Percentiles rank a stretch among this genome's conserved stretches.
phyloP scores from a whole-genome alignment of 352 stramenopile genomes.

The Globisporangium uncinulatum region DNA sequence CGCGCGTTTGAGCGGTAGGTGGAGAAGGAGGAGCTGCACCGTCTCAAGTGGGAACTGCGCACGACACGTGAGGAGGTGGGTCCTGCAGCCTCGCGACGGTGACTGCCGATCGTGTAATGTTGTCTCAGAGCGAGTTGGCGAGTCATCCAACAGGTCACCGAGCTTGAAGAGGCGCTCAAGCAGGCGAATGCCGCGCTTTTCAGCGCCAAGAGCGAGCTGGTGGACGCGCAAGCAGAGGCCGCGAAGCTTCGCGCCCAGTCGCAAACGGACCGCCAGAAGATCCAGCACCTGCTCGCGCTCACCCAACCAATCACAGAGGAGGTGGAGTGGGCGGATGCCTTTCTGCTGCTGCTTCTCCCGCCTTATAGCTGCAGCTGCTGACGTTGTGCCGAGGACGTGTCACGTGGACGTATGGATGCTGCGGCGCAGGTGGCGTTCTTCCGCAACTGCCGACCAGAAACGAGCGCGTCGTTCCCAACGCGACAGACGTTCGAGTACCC shows the following conservation, averaged over 20 bases:
- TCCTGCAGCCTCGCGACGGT: neutral
- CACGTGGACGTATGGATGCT: neutral
- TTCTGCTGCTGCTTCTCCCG: too few relatives aligned
- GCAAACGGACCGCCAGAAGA: constrained; percentile 65
- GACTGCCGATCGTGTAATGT: too few relatives aligned
- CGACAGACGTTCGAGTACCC: constrained; percentile 51
- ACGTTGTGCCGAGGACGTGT: too few relatives aligned
- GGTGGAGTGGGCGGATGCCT: constrained; percentile 12
- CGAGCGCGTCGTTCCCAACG: constrained; percentile 43
- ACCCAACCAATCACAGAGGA: constrained; percentile 81
- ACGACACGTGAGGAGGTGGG: constrained; percentile 59
- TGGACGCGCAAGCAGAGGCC: constrained; percentile 61
- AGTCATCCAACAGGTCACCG: constrained; percentile 28
- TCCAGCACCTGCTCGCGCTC: constrained; percentile 75
- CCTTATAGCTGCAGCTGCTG: too few relatives aligned
- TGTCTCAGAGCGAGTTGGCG: neutral
- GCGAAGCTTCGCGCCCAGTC: constrained; percentile 70
- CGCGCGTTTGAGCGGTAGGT: constrained; percentile 23
- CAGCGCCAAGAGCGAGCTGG: constrained; percentile 51
- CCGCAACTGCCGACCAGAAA: constrained; percentile 57
- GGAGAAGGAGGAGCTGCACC: constrained; percentile 70
- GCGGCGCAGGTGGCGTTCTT: constrained; percentile 56
- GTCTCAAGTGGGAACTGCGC: constrained; percentile 67
- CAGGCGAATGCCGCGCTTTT: constrained; percentile 55
- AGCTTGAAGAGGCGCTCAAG: constrained; percentile 53